A percentile compares a stretch with the other conserved stretches of the same genome.
Evolutionary conservation across 768 basidiomycete genomes (phyloP).

Genomic region (Tricholoma saponaceum): DNA sequence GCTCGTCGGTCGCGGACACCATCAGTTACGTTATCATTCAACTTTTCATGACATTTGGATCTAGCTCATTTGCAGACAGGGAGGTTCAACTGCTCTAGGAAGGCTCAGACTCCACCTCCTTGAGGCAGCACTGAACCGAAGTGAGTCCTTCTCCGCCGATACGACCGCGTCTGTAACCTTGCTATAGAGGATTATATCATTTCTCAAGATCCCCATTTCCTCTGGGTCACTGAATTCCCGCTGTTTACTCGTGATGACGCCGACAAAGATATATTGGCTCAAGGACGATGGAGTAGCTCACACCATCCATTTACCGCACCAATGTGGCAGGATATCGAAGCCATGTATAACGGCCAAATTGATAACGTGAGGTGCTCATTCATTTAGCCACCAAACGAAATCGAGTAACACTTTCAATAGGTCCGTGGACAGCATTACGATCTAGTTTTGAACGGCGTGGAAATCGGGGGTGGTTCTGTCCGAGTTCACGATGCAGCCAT

Average conservation of each 20-base stretch:
- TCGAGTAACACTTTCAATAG: conserved; percentile 29
- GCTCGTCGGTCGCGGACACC: conserved; percentile 44
- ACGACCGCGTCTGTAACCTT: conserved; percentile 9
- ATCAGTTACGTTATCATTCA: conserved; percentile 36
- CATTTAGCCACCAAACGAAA: neutral
- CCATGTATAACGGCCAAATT: conserved; percentile 67
- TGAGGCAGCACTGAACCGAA: conserved; percentile 60
- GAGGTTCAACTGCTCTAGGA: conserved; percentile 83
- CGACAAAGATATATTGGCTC: conserved; percentile 83
- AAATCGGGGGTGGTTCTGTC: conserved; percentile 93
- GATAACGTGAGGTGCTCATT: conserved; percentile 40
- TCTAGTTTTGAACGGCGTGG: conserved; percentile 88
- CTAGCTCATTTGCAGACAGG: conserved; percentile 45
- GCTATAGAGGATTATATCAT: conserved; percentile 52
- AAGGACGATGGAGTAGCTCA: conserved; percentile 87
- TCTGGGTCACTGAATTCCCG: conserved; percentile 96
- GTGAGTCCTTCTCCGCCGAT: conserved; percentile 33
- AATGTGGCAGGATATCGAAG: conserved; percentile 82
- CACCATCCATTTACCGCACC: conserved; percentile 98
- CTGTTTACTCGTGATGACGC: conserved; percentile 82
- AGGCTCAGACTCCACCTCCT: conserved; percentile 61
- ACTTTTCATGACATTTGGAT: conserved; percentile 18
- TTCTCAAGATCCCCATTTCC: conserved; percentile 66
- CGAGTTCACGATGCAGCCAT: conserved; percentile 85
- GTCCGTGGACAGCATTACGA: conserved; percentile 96